A percentile compares a stretch with the other conserved stretches of the same genome.
Evolutionary conservation across 2,329 filamentous ascomycete species (phyloP).

Genomic region (Aspergillus sp.): DNA sequence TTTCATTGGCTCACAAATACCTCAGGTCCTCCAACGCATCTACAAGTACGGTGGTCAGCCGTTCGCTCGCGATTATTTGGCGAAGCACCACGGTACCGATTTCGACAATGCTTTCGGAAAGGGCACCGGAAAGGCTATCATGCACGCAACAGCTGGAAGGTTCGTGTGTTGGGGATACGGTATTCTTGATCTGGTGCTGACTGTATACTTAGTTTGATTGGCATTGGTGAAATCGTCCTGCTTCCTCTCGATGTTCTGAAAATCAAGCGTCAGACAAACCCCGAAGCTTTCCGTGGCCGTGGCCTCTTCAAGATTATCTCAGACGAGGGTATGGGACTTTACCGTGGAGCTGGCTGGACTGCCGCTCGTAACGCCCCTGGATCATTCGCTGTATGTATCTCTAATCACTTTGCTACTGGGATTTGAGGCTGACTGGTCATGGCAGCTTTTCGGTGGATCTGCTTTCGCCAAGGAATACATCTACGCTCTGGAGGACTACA

Average conservation of each 20-base stretch:
- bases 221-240: constrained; percentile 94
- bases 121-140: constrained; percentile 95
- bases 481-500: constrained; percentile 89
- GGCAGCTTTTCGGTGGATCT: constrained; percentile 89
- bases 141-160: constrained; percentile 95
- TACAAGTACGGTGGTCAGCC: constrained; percentile 99
- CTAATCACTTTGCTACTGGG: constrained; percentile 13
- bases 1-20: constrained; percentile 18
- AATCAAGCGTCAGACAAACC: constrained; percentile 99
- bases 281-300: constrained; percentile 92
- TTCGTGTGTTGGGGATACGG: constrained; percentile 38
- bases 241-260: constrained; percentile 95
- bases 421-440: constrained; percentile 14
- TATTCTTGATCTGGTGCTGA: background rate
- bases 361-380: constrained; percentile 95
- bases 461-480: constrained; percentile 97
- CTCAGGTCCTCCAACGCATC: constrained; percentile 78
- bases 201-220: constrained; percentile 67
- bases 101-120: constrained; percentile 92
- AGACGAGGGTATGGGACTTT: constrained; percentile 93
- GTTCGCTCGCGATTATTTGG: constrained; percentile 86
- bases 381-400: constrained; percentile 80
- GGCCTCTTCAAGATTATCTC: constrained; percentile 85
- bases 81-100: constrained; percentile 71
- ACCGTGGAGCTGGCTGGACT: constrained; percentile 96